Percentiles rank a stretch among this genome's conserved stretches.
These are phyloP conservation scores for Eudorina sp. DNA, from an alignment of 139 green algal species.

Conservation along the genomic window DNA sequence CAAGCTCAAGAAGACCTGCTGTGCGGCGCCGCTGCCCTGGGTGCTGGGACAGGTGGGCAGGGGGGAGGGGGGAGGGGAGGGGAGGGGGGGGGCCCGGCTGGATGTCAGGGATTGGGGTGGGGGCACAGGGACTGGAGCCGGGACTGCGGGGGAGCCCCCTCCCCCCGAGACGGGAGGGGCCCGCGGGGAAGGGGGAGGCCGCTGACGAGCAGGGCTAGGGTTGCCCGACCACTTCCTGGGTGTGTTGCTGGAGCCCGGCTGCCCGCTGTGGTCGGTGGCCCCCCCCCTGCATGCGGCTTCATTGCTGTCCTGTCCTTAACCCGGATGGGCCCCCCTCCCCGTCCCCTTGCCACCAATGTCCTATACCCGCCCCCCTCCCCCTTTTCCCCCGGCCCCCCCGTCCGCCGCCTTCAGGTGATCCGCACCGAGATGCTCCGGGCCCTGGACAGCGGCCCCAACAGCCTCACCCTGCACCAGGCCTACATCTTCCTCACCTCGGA, in stretches of 20 bases:
- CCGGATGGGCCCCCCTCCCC: too few species aligned
- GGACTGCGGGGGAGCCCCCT: neutral
- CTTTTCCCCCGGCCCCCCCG: neutral
- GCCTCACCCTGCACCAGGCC: conserved; percentile 54
- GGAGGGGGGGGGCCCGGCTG: neutral
- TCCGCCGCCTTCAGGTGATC: neutral
- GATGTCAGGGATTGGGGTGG: neutral
- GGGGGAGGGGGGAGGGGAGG: neutral
- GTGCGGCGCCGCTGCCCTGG: conserved; percentile 29
- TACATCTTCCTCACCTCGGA: conserved; percentile 54
- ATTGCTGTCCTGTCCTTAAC: too few species aligned
- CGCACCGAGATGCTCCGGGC: conserved; percentile 52
- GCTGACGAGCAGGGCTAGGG: too few species aligned
- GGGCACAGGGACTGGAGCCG: too few species aligned
- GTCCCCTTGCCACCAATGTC: too few species aligned
- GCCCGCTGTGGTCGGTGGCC: too few species aligned
- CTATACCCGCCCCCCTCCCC: neutral
- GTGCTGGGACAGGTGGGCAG: conserved; percentile 29
- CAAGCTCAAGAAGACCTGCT: neutral
- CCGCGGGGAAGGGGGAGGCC: too few species aligned
- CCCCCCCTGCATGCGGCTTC: too few species aligned
- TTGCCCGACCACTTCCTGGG: too few species aligned
- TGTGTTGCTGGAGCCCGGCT: too few species aligned
- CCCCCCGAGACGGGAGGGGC: too few species aligned
- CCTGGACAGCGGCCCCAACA: conserved; percentile 52